These are phyloP conservation scores for Picocystis sp. DNA, from an alignment of 163 green algal species.

Conservation along the genomic window DNA sequence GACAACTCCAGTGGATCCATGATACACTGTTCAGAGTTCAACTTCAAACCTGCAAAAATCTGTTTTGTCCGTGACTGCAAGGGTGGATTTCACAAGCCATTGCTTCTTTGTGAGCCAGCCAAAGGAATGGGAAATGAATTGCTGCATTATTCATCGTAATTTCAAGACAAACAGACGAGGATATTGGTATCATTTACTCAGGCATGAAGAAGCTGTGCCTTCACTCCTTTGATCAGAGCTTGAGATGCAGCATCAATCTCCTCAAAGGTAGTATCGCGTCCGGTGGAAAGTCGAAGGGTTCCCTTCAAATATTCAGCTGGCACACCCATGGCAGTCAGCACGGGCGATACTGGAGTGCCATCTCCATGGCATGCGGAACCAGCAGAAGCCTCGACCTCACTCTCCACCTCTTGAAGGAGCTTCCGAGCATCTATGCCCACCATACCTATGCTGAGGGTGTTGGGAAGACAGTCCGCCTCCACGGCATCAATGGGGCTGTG, in stretches of 20 bases:
- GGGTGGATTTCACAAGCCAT: too few species aligned
- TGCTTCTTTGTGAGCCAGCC: too few species aligned
- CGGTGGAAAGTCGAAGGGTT: conserved; percentile 52
- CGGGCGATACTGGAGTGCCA: conserved; percentile 4
- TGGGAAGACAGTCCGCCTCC: conserved; percentile 36
- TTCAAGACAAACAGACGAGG: too few species aligned
- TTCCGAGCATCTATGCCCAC: conserved; percentile 15
- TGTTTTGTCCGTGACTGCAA: too few species aligned
- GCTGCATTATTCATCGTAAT: too few species aligned
- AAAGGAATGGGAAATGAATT: too few species aligned
- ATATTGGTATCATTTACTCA: too few species aligned
- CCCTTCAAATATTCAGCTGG: conserved; percentile 30
- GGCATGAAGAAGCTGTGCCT: too few species aligned
- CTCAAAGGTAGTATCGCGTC: conserved; percentile 38
- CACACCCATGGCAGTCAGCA: conserved; percentile 23
- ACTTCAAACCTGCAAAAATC: too few species aligned
- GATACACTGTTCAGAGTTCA: too few species aligned
- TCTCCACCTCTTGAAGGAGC: conserved; percentile 30
- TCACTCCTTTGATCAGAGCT: background rate
- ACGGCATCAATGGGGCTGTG: conserved; percentile 38
- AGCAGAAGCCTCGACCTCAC: conserved; percentile 43
- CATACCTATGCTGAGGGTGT: conserved; percentile 66
- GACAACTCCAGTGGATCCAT: too few species aligned
- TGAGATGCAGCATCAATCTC: conserved; percentile 28
- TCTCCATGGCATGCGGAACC: conserved; percentile 57